phyloP scores from a whole-genome alignment of 1,139 yeast genomes.

The Pichia sp. region DNA sequence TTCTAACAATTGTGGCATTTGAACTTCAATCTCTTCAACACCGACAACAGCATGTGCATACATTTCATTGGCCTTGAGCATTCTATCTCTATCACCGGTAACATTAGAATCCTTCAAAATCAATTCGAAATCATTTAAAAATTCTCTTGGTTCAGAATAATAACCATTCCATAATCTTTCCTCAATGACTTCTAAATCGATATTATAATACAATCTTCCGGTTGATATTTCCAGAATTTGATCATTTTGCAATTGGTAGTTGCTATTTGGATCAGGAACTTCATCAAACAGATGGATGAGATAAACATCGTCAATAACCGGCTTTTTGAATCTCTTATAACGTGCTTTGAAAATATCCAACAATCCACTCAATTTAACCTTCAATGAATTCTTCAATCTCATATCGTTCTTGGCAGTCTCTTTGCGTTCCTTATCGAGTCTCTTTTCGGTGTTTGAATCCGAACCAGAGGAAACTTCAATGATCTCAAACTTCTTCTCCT shows the following conservation, averaged over 20 bases:
- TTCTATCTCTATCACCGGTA: constrained; percentile 78
- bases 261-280: constrained; percentile 28
- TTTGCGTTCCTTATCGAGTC: constrained; percentile 46
- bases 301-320: constrained; percentile 75
- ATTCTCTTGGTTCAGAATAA: constrained; percentile 91
- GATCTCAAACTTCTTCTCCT: constrained; percentile 42
- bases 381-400: constrained; percentile 77
- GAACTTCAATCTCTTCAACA: constrained; percentile 77
- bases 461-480: constrained; percentile 27
- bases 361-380: constrained; percentile 79
- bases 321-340: constrained; percentile 87
- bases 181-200: constrained; percentile 92
- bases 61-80: constrained; percentile 93
- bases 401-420: constrained; percentile 52
- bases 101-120: constrained; percentile 77
- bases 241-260: constrained; percentile 56
- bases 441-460: constrained; percentile 1
- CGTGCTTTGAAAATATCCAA: constrained; percentile 88
- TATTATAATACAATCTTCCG: constrained; percentile 72
- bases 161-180: constrained; percentile 97
- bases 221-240: constrained; percentile 75
- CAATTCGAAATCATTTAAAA: constrained; percentile 77
- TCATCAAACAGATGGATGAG: constrained; percentile 80
- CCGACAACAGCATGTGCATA: constrained; percentile 95
- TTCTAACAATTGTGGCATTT: constrained; percentile 60